A percentile compares a stretch with the other conserved stretches of the same genome.
phyloP scores from a whole-genome alignment of 1,139 yeast species.

The Tardiomyces depauwii region DNA sequence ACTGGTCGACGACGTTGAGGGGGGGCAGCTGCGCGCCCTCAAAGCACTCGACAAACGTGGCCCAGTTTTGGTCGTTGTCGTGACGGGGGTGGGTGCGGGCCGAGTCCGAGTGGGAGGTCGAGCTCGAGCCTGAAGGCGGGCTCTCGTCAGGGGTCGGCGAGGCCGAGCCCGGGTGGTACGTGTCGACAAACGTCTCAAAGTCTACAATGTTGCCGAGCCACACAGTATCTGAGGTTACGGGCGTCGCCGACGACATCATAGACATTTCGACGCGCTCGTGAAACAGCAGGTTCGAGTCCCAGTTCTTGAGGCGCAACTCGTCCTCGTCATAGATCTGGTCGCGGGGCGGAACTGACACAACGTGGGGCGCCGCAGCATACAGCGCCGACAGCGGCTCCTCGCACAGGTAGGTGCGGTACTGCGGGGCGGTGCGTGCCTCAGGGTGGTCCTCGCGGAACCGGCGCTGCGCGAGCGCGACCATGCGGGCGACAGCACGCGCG shows the following conservation, averaged over 20 bases:
- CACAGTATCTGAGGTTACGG: slow-evolving; percentile 36
- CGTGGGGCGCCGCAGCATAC: slow-evolving; percentile 16
- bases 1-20: slow-evolving; percentile 15
- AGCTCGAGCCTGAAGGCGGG: slow-evolving; percentile 4
- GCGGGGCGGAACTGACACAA: slow-evolving; percentile 19
- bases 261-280: slow-evolving; percentile 76
- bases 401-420: slow-evolving; percentile 13
- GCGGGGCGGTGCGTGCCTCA: background rate
- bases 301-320: slow-evolving; percentile 32
- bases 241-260: slow-evolving; percentile 73
- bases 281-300: slow-evolving; percentile 64
- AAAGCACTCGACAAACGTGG: slow-evolving; percentile 26
- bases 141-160: slow-evolving; percentile 3
- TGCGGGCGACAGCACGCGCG: slow-evolving; percentile 13
- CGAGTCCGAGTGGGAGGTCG: no score
- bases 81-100: background rate
- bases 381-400: slow-evolving; percentile 15
- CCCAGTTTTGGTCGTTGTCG: slow-evolving; percentile 19
- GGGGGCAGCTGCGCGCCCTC: slow-evolving; percentile 52
- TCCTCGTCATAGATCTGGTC: slow-evolving; percentile 12
- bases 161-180: slow-evolving; percentile 3
- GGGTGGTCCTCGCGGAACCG: slow-evolving; percentile 9
- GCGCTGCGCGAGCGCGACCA: slow-evolving; percentile 17
- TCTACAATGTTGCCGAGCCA: slow-evolving; percentile 76
- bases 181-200: slow-evolving; percentile 23